These are phyloP conservation scores for Penicillium argentinense DNA, from an alignment of 495 filamentous ascomycete species.

Conservation along the genomic window DNA sequence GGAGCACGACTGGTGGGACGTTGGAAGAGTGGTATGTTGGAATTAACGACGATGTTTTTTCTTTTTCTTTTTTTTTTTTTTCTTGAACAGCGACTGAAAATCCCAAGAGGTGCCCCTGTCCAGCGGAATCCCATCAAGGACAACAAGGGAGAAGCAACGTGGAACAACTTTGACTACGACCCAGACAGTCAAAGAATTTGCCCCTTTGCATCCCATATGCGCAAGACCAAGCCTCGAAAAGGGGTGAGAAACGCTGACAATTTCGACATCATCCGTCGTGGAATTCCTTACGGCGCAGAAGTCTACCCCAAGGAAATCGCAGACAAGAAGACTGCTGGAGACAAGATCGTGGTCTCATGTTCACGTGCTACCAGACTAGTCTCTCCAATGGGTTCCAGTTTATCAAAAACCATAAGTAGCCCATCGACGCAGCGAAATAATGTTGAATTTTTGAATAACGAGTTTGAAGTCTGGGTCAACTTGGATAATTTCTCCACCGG, in stretches of 20 bases:
- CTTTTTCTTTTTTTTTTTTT: no score
- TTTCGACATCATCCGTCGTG: conserved; percentile 38
- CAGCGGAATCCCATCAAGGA: conserved; percentile 28
- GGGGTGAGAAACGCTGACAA: conserved; percentile 21
- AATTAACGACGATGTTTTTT: neutral
- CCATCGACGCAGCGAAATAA: neutral
- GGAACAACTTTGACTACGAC: conserved; percentile 29
- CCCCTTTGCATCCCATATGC: conserved; percentile 43
- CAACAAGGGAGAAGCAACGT: conserved; percentile 25
- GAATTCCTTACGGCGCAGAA: conserved; percentile 43
- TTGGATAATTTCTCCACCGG: conserved; percentile 6
- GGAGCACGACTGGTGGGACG: conserved; percentile 42
- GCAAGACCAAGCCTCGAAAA: conserved; percentile 40
- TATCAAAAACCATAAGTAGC: conserved; percentile 7
- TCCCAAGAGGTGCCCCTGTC: conserved; percentile 32
- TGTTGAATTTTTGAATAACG: neutral
- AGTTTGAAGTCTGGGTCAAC: conserved; percentile 9
- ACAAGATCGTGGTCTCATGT: conserved; percentile 10
- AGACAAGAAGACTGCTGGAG: no score
- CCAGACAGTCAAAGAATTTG: conserved; percentile 25
- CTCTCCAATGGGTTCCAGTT: conserved; percentile 11
- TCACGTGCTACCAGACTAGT: conserved; percentile 12
- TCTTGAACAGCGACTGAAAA: conserved; percentile 3
- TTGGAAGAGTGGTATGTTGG: conserved; percentile 40
- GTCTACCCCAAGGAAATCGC: conserved; percentile 21